phyloP scores from a whole-genome alignment of 768 basidiomycete genomes.

The Podaxis pistillaris region DNA sequence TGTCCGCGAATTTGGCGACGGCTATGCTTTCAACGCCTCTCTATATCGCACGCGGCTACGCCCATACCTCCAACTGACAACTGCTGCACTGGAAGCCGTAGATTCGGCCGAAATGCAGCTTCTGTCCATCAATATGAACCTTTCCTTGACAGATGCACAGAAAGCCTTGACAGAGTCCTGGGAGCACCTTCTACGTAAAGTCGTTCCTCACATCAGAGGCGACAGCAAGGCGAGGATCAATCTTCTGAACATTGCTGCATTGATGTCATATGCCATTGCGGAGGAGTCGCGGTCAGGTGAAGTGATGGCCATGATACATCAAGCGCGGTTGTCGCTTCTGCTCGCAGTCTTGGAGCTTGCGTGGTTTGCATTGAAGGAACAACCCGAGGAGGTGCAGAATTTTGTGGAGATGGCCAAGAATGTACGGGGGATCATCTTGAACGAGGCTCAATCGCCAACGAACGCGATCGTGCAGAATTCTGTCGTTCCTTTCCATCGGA shows the following conservation, averaged over 20 bases:
- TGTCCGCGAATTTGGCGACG: conserved; percentile 77
- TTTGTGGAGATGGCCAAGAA: conserved; percentile 64
- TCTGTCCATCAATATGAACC: conserved; percentile 80
- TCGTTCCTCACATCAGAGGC: conserved; percentile 61
- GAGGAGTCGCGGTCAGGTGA: conserved; percentile 72
- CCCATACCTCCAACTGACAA: conserved; percentile 34
- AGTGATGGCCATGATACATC: conserved; percentile 82
- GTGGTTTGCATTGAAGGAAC: conserved; percentile 66
- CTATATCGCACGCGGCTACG: conserved; percentile 62
- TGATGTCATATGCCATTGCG: conserved; percentile 66
- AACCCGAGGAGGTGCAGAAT: conserved; percentile 49
- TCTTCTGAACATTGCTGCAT: conserved; percentile 55
- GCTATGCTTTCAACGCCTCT: conserved; percentile 68
- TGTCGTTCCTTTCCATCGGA: conserved; percentile 73
- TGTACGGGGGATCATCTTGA: conserved; percentile 64
- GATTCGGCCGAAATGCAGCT: conserved; percentile 58
- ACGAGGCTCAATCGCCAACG: conserved; percentile 71
- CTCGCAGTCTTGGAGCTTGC: conserved; percentile 76
- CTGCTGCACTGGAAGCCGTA: conserved; percentile 25
- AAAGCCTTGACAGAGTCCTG: conserved; percentile 73
- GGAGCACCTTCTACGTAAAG: conserved; percentile 67
- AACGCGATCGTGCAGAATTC: conserved; percentile 67
- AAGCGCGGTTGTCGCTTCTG: conserved; percentile 69
- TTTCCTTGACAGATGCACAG: conserved; percentile 82
- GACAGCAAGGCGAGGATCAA: conserved; percentile 54